A percentile compares a stretch with the other conserved stretches of the same genome.
Conservation (phyloP, 495 filamentous ascomycete genomes). For the Penicillium paradoxum region DNA sequence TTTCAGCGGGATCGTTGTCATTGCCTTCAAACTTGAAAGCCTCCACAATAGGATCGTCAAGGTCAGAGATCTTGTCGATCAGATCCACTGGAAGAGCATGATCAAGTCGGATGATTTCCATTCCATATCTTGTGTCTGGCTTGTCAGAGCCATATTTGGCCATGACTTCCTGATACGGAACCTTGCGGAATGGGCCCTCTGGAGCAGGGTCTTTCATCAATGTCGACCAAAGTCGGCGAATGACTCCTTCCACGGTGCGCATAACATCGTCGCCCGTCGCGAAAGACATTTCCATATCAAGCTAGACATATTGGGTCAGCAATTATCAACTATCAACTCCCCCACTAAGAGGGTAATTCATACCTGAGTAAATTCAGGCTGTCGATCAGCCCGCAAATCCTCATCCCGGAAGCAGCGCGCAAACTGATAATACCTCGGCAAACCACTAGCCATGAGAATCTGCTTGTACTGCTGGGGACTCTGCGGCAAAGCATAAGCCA, state of each 20-base stretch:
- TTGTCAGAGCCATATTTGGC: constrained; percentile 80
- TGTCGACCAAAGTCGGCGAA: constrained; percentile 52
- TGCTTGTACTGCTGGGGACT: constrained; percentile 99
- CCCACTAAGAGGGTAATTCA: not conserved
- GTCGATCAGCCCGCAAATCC: constrained; percentile 85
- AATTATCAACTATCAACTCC: not conserved
- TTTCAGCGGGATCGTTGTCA: constrained; percentile 43
- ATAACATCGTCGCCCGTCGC: constrained; percentile 71
- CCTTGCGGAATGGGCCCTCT: constrained; percentile 48
- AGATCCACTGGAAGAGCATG: constrained; percentile 61
- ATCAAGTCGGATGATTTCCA: constrained; percentile 59
- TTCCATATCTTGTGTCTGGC: constrained; percentile 69
- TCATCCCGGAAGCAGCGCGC: constrained; percentile 95
- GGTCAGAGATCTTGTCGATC: constrained; percentile 61
- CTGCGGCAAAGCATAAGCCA: constrained; percentile 88
- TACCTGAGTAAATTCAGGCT: constrained; percentile 96
- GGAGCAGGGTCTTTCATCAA: constrained; percentile 40
- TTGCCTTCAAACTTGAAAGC: constrained; percentile 57
- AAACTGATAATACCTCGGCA: constrained; percentile 82
- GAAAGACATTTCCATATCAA: constrained; percentile 92
- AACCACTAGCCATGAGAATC: constrained; percentile 88
- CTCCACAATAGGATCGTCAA: constrained; percentile 61
- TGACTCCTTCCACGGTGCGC: constrained; percentile 57
- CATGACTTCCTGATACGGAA: constrained; percentile 79
- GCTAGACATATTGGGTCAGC: constrained; percentile 37